These are phyloP conservation scores for Amylostereum areolatum DNA, from an alignment of 1,284 basidiomycete species.

Conservation along the genomic window DNA sequence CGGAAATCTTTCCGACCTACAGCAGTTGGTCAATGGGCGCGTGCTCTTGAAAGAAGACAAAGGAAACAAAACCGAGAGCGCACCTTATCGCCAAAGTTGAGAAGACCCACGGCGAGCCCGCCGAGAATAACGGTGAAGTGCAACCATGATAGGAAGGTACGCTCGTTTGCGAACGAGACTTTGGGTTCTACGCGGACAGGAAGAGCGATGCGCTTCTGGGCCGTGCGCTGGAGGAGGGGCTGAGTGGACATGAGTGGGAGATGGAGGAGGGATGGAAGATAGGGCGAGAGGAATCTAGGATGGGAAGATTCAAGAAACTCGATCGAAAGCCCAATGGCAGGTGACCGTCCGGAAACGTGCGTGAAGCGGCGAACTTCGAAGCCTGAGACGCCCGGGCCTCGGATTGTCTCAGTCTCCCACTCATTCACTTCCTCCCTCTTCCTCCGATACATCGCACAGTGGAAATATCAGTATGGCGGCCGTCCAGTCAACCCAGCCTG, in stretches of 20 bases:
- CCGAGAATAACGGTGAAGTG: slow-evolving; percentile 95
- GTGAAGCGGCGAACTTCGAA: too few relatives aligned
- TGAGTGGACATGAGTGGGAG: slow-evolving; percentile 83
- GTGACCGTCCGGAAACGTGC: too few relatives aligned
- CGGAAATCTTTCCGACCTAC: slow-evolving; percentile 86
- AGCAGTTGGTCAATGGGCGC: neutral
- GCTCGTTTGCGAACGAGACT: slow-evolving; percentile 93
- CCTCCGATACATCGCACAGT: too few relatives aligned
- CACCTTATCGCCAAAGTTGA: slow-evolving; percentile 95
- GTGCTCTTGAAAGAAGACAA: slow-evolving; percentile 1
- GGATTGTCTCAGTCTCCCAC: too few relatives aligned
- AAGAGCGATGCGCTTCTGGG: slow-evolving; percentile 91
- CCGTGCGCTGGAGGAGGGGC: slow-evolving; percentile 94
- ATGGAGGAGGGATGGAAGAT: slow-evolving; percentile 13
- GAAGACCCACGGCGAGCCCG: slow-evolving; percentile 89
- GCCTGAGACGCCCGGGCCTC: too few relatives aligned
- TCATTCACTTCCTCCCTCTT: too few relatives aligned
- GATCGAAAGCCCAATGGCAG: too few relatives aligned
- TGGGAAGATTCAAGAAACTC: too few relatives aligned
- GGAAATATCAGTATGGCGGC: too few relatives aligned
- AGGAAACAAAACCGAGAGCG: slow-evolving; percentile 12
- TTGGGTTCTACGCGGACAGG: slow-evolving; percentile 93
- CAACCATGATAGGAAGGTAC: slow-evolving; percentile 94
- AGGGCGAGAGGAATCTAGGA: slow-evolving; percentile 7
- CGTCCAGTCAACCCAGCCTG: neutral